These are phyloP conservation scores for Anethum foeniculum DNA, from an alignment of 140 eudicot genomes.

Conservation along the genomic window DNA sequence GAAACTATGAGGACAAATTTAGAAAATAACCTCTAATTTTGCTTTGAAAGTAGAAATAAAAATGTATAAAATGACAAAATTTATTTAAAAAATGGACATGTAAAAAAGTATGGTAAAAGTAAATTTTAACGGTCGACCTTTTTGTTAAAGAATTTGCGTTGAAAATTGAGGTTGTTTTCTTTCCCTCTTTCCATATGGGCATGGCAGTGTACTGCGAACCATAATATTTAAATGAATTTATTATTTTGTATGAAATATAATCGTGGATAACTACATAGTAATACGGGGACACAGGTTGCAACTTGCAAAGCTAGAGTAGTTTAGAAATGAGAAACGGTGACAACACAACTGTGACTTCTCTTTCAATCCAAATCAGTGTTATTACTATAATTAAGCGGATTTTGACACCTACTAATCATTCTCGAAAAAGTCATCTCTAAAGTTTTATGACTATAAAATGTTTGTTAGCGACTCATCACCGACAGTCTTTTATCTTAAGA, in stretches of 20 bases:
- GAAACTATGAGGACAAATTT: too few species aligned
- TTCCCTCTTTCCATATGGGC: background rate
- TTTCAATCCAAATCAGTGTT: background rate
- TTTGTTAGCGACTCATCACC: constrained; percentile 1
- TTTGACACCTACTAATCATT: background rate
- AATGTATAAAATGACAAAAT: too few species aligned
- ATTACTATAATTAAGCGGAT: background rate
- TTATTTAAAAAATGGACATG: too few species aligned
- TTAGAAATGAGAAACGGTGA: background rate
- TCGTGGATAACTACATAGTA: background rate
- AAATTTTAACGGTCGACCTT: too few species aligned
- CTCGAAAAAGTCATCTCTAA: background rate
- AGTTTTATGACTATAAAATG: background rate
- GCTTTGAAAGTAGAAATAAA: too few species aligned
- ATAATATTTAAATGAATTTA: too few species aligned
- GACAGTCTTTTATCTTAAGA: background rate
- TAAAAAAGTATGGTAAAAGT: too few species aligned
- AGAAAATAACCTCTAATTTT: too few species aligned
- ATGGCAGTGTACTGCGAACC: background rate
- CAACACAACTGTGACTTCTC: background rate
- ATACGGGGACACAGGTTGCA: background rate
- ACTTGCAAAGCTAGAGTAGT: background rate
- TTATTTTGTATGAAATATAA: background rate
- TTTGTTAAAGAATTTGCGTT: background rate
- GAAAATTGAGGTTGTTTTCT: too few species aligned